Conservation (phyloP, 192 early-diverging fungal species). For the Backusella tarrabulga region DNA sequence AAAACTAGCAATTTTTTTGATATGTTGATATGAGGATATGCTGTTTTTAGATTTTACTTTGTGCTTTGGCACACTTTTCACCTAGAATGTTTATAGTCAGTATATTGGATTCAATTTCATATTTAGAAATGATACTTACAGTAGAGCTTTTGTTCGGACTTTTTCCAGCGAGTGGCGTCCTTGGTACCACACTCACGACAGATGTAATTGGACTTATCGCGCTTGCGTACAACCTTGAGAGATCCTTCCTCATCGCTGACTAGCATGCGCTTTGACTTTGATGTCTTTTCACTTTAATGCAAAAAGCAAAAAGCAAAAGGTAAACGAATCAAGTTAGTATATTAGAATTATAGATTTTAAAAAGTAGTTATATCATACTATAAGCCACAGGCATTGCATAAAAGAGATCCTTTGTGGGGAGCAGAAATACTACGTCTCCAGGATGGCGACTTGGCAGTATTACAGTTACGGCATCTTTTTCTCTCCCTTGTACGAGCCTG, state of each 20-base stretch:
- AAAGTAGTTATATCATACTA: background rate
- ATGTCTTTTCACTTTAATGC: slow-evolving; percentile 1
- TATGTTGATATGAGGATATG: background rate
- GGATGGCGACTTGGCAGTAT: slow-evolving; percentile 23
- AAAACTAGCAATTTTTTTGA: background rate
- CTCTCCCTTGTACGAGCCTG: background rate
- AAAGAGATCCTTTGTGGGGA: background rate
- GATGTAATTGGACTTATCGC: background rate
- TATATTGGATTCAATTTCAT: background rate
- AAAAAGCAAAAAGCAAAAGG: too few species aligned
- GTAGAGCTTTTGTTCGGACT: background rate
- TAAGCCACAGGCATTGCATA: slow-evolving; percentile 9
- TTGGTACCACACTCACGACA: background rate
- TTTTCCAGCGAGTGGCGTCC: slow-evolving; percentile 2
- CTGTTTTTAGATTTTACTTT: background rate
- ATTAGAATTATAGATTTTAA: background rate
- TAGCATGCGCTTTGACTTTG: background rate
- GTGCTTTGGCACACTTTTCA: background rate
- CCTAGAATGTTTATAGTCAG: background rate
- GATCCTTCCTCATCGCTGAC: background rate
- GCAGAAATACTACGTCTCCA: slow-evolving; percentile 3
- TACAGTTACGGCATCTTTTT: slow-evolving; percentile 29
- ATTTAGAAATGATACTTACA: background rate
- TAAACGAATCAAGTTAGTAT: background rate
- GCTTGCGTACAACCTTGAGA: background rate